Percentiles rank a stretch among this genome's conserved stretches.
phyloP scores from a whole-genome alignment of 371 early-diverging fungal species.

The Mucor piriformis region DNA sequence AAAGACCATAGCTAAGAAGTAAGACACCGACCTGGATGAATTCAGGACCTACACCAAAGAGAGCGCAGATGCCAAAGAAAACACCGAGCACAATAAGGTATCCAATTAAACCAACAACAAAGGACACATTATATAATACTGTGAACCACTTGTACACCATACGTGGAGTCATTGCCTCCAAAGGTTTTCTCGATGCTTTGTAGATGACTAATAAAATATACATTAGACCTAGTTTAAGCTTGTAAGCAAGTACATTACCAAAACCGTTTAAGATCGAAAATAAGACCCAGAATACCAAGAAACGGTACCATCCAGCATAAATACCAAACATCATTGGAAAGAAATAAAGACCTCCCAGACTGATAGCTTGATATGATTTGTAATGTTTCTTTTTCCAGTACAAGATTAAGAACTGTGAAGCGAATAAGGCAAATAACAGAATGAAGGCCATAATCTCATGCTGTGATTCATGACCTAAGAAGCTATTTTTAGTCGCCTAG shows the following conservation, averaged over 20 bases:
- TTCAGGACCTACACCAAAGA: conserved; percentile 44
- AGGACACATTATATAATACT: conserved; percentile 64
- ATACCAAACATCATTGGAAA: conserved; percentile 61
- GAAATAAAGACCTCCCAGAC: conserved; percentile 75
- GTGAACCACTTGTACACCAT: conserved; percentile 76
- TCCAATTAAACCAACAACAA: conserved; percentile 65
- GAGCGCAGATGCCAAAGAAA: conserved; percentile 60
- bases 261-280: conserved; percentile 47
- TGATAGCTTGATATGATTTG: conserved; percentile 75
- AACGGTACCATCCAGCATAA: conserved; percentile 54
- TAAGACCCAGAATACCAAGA: conserved; percentile 45
- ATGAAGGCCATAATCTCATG: conserved; percentile 83
- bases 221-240: conserved; percentile 10
- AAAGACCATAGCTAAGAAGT: conserved; percentile 65
- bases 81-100: conserved; percentile 59
- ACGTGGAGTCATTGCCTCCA: conserved; percentile 70
- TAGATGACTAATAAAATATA: conserved; percentile 43
- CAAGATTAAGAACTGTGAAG: conserved; percentile 74
- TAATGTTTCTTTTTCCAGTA: conserved; percentile 82
- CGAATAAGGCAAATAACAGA: conserved; percentile 68
- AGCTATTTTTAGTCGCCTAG: not conserved
- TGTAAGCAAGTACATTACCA: conserved; percentile 26
- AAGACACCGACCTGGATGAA: conserved; percentile 54
- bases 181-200: conserved; percentile 63
- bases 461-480: conserved; percentile 64